Evolutionary conservation across 345 rosid genomes (phyloP).

Genomic region (Eucalyptus lansdowneana): DNA sequence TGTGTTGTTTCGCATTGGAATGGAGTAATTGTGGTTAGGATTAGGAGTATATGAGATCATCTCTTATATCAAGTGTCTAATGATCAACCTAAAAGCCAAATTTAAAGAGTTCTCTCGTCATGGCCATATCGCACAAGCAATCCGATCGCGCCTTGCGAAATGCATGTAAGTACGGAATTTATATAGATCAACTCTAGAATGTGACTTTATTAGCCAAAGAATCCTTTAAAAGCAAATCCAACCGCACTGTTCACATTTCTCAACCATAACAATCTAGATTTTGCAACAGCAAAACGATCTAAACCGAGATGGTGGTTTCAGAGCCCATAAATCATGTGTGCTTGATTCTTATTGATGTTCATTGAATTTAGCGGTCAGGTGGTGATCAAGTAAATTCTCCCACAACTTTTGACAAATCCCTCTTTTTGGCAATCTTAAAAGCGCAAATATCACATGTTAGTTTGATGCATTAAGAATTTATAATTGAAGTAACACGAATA

Average conservation of each 20-base stretch:
- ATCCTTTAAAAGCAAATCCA: too few species aligned
- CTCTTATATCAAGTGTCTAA: not conserved
- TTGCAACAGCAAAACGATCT: not conserved
- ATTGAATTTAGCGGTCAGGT: not conserved
- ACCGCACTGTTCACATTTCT: not conserved
- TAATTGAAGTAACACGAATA: not conserved
- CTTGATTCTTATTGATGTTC: not conserved
- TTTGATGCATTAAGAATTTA: not conserved
- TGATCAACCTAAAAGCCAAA: not conserved
- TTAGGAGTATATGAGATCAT: not conserved
- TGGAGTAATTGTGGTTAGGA: not conserved
- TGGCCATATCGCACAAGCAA: not conserved
- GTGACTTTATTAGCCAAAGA: not conserved
- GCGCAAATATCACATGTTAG: rapidly evolving
- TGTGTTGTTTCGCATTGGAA: not conserved
- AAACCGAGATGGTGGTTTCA: rapidly evolving
- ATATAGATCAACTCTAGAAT: not conserved
- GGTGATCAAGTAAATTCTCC: rapidly evolving
- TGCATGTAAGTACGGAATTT: not conserved
- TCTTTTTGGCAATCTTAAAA: not conserved
- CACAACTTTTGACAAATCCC: not conserved
- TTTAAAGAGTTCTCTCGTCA: not conserved
- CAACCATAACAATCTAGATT: not conserved
- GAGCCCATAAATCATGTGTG: too few species aligned
- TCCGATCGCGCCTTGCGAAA: not conserved